A percentile compares a stretch with the other conserved stretches of the same genome.
phyloP scores from a whole-genome alignment of 805 yeast species.

The Isabelozyma heimii region DNA sequence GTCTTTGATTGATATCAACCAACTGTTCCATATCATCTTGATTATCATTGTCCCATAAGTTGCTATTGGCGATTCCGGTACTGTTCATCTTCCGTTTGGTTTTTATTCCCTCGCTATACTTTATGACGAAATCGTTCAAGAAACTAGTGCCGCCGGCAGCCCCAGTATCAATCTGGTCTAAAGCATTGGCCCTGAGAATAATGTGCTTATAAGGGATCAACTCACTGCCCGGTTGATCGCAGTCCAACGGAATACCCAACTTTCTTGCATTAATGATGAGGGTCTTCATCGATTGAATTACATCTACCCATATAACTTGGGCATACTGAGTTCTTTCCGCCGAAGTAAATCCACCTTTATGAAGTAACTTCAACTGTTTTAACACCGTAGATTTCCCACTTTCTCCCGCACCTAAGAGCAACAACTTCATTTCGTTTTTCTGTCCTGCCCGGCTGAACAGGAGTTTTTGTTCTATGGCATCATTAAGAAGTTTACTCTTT shows the following conservation, averaged over 20 bases:
- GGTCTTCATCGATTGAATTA: slow-evolving; percentile 76
- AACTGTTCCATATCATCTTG: neutral
- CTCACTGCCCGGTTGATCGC: slow-evolving; percentile 52
- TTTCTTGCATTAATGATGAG: slow-evolving; percentile 74
- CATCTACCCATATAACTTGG: slow-evolving; percentile 91
- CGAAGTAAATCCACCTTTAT: slow-evolving; percentile 78
- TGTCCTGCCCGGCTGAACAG: slow-evolving; percentile 49
- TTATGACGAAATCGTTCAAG: slow-evolving; percentile 60
- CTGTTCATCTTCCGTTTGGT: slow-evolving; percentile 49
- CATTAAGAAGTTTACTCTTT: slow-evolving; percentile 53
- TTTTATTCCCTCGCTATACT: slow-evolving; percentile 56
- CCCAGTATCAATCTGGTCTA: slow-evolving; percentile 61
- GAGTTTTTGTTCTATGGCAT: slow-evolving; percentile 62
- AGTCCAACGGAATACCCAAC: slow-evolving; percentile 59
- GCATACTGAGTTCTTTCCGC: slow-evolving; percentile 78
- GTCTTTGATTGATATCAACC: neutral
- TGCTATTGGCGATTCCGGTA: slow-evolving; percentile 43
- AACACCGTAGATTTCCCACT: slow-evolving; percentile 91
- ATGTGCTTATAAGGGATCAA: slow-evolving; percentile 48
- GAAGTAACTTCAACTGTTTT: slow-evolving; percentile 82
- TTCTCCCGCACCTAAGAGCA: slow-evolving; percentile 92
- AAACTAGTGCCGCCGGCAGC: slow-evolving; percentile 66
- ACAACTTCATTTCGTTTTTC: slow-evolving; percentile 61
- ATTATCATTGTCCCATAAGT: slow-evolving; percentile 17
- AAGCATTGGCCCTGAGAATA: slow-evolving; percentile 54